phyloP scores from a whole-genome alignment of 192 early-diverging fungal species.

The Haplosporangium gracile region DNA sequence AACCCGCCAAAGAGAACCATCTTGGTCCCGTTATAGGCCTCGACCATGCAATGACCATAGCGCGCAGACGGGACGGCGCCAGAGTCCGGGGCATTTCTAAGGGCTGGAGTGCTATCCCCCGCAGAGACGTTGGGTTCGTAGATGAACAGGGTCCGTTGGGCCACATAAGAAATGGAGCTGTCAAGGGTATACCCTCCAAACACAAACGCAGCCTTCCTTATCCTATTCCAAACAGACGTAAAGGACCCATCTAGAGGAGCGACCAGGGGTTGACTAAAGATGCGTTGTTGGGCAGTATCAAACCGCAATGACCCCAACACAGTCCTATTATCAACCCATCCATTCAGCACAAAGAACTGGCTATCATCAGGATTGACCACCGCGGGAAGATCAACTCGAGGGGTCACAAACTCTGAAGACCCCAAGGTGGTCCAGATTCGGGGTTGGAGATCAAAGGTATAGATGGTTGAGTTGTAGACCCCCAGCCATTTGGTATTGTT shows the following conservation, averaged over 20 bases:
- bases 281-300: not conserved
- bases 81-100: not conserved
- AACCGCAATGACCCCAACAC: not conserved
- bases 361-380: not conserved
- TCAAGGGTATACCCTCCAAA: too few species aligned
- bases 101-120: not conserved
- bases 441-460: not conserved
- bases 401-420: not conserved
- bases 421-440: slow-evolving; percentile 1
- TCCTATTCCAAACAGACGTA: too few species aligned
- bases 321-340: not conserved
- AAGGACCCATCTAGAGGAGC: too few species aligned
- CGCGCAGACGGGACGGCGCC: slow-evolving; percentile 2
- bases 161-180: not conserved
- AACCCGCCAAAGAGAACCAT: slow-evolving; percentile 16
- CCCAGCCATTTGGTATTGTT: slow-evolving; percentile 13
- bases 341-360: not conserved
- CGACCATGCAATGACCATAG: not conserved
- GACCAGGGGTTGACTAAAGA: too few species aligned
- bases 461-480: not conserved
- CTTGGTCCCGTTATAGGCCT: not conserved
- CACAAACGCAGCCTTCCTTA: too few species aligned
- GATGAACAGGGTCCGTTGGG: not conserved
- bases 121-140: not conserved
- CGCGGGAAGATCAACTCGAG: not conserved